Evolutionary conservation across 1,139 yeast genomes (phyloP).

Genomic region (Sugiyamaella pinicola): DNA sequence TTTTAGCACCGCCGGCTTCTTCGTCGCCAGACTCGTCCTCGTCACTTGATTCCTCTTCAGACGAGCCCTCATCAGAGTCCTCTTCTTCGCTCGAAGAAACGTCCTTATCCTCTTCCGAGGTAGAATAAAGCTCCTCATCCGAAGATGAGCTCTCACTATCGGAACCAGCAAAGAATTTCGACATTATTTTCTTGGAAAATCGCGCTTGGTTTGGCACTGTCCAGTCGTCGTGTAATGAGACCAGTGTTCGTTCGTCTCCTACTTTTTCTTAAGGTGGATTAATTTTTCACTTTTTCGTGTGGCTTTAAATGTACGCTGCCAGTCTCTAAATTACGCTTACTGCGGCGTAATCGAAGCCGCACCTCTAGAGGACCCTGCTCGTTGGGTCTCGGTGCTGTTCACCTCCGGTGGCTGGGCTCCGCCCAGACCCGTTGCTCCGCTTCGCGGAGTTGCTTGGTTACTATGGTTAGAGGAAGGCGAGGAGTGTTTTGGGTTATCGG

Average conservation of each 20-base stretch:
- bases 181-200: constrained; percentile 16
- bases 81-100: constrained; percentile 17
- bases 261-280: background rate
- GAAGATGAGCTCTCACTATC: constrained; percentile 18
- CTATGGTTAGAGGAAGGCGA: background rate
- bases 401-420: constrained; percentile 3
- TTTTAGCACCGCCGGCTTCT: constrained; percentile 40
- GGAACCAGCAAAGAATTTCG: constrained; percentile 23
- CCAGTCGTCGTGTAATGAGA: constrained; percentile 2
- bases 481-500: too few relatives aligned
- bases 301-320: constrained; percentile 10
- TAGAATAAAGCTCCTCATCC: constrained; percentile 20
- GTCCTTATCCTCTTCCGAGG: constrained; percentile 18
- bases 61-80: constrained; percentile 26
- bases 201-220: constrained; percentile 2
- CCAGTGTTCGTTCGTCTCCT: too few relatives aligned
- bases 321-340: constrained; percentile 17
- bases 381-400: background rate
- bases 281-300: constrained; percentile 15
- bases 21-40: constrained; percentile 45
- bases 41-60: constrained; percentile 31
- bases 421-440: constrained; percentile 1
- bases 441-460: background rate
- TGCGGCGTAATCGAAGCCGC: constrained; percentile 3
- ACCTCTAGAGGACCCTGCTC: background rate